phyloP scores from a whole-genome alignment of 768 basidiomycete species.

The Hydnomerulius pinastri region DNA sequence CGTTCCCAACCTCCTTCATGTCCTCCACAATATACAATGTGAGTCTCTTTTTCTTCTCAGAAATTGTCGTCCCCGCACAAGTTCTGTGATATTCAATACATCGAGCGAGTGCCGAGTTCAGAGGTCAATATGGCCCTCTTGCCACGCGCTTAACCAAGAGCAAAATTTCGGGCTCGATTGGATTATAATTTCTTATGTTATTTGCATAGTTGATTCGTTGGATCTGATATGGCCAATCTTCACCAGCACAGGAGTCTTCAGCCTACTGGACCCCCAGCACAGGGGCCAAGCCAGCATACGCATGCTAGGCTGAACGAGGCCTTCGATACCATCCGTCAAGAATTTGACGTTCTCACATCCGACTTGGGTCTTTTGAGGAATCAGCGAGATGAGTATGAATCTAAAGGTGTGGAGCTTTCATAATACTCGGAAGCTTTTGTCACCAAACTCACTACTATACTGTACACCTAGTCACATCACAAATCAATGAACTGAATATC shows the following conservation, averaged over 20 bases:
- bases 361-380: slow-evolving; percentile 69
- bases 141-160: slow-evolving; percentile 8
- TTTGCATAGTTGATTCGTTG: background rate
- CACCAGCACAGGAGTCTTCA: slow-evolving; percentile 55
- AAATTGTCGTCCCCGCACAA: background rate
- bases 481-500: slow-evolving; percentile 88
- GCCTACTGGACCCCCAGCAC: slow-evolving; percentile 48
- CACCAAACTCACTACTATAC: slow-evolving; percentile 11
- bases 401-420: slow-evolving; percentile 62
- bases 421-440: background rate
- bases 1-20: slow-evolving; percentile 40
- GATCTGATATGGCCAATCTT: slow-evolving; percentile 17
- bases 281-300: slow-evolving; percentile 41
- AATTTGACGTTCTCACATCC: slow-evolving; percentile 74
- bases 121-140: background rate
- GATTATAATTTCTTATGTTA: slow-evolving; percentile 1
- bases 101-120: background rate
- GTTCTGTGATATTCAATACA: background rate
- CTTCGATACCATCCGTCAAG: slow-evolving; percentile 78
- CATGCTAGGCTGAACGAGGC: slow-evolving; percentile 66
- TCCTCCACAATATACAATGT: slow-evolving; percentile 42
- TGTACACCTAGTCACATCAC: slow-evolving; percentile 58
- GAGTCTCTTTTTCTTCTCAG: slow-evolving; percentile 17
- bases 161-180: slow-evolving; percentile 27
- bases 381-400: slow-evolving; percentile 89